Percentiles rank a stretch among this genome's conserved stretches.
Evolutionary conservation across 352 stramenopile species (phyloP).

Genomic region (Pythium diclinum): DNA sequence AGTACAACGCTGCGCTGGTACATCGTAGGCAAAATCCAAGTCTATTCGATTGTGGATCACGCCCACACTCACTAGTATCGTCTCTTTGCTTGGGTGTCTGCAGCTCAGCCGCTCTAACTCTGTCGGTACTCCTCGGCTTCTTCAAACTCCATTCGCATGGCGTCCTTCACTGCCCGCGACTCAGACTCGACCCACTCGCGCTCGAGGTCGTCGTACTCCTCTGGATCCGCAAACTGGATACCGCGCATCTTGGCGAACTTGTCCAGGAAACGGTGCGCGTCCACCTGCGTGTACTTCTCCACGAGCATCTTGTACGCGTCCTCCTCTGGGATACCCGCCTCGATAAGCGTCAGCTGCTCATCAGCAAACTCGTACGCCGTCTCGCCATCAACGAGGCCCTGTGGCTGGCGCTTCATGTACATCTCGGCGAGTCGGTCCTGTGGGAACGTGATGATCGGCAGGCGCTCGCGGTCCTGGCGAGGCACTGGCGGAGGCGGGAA

Average conservation of each 20-base stretch:
- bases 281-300: constrained; percentile 84
- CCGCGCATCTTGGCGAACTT: constrained; percentile 81
- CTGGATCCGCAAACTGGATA: constrained; percentile 70
- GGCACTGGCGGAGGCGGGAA: constrained; percentile 73
- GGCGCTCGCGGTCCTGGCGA: constrained; percentile 66
- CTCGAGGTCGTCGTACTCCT: constrained; percentile 81
- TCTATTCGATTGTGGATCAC: background rate
- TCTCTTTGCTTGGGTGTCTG: background rate
- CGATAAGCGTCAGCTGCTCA: constrained; percentile 83
- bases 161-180: constrained; percentile 77
- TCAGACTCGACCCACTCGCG: constrained; percentile 79
- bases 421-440: constrained; percentile 81
- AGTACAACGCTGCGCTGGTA: background rate
- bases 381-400: constrained; percentile 67
- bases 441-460: constrained; percentile 79
- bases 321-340: constrained; percentile 75
- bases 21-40: constrained; percentile 3
- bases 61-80: constrained; percentile 4
- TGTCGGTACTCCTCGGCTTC: constrained; percentile 72
- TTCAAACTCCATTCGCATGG: constrained; percentile 82
- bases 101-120: constrained; percentile 35
- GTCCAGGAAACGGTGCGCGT: constrained; percentile 74
- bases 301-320: constrained; percentile 77
- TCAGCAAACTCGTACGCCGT: constrained; percentile 87
- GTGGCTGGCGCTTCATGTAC: constrained; percentile 71